Evolutionary conservation across 139 green algal genomes (phyloP).

Genomic region (Volvox reticuliferus): DNA sequence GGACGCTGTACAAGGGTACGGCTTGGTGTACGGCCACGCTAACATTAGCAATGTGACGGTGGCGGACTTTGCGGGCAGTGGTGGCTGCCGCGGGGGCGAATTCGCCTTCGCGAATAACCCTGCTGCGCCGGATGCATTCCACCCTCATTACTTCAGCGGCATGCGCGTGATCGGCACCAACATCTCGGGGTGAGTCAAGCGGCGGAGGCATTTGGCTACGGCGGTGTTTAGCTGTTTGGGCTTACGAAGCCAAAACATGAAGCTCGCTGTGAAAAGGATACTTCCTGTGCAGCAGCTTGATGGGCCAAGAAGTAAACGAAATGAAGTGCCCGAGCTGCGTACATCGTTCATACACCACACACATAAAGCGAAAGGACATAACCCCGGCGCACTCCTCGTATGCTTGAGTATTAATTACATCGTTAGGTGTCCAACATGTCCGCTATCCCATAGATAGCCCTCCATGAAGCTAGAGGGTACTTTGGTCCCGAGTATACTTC

Average conservation of each 20-base stretch:
- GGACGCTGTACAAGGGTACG: conserved; percentile 59
- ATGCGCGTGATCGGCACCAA: conserved; percentile 45
- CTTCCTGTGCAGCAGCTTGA: background rate
- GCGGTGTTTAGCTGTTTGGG: no score
- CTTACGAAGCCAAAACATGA: background rate
- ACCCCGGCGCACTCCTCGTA: no score
- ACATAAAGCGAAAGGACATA: no score
- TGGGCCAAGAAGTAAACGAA: background rate
- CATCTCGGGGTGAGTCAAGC: background rate
- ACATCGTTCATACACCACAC: no score
- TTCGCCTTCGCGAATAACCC: conserved; percentile 64
- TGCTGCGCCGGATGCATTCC: conserved; percentile 60
- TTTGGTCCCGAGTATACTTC: no score
- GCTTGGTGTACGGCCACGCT: conserved; percentile 50
- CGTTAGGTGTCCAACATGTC: no score
- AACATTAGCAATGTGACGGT: conserved; percentile 44
- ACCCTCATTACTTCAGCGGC: conserved; percentile 57
- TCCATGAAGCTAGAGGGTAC: no score
- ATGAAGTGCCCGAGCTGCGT: background rate
- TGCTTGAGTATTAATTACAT: no score
- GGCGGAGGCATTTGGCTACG: background rate
- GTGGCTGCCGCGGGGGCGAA: conserved; percentile 23
- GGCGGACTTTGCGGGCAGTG: conserved; percentile 55
- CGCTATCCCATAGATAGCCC: no score
- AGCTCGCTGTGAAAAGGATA: background rate